Base-by-base conservation (phyloP, 257 asterid species). In the Orobanche coerulescens region DNA sequence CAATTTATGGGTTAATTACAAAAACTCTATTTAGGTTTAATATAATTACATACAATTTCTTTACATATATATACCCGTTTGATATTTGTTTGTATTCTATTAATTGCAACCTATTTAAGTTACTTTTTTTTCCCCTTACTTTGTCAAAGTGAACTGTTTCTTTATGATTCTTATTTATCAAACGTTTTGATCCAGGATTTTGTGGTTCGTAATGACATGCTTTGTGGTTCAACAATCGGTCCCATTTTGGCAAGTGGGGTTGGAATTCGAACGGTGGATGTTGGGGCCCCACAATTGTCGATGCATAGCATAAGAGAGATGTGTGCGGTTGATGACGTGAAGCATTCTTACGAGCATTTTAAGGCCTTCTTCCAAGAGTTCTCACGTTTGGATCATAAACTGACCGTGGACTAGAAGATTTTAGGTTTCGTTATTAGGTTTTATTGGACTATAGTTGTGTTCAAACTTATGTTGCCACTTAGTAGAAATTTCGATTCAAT, bases 291-390 rank as follows among this genome's bases (percentile, higher is more conserved):
- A 6, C 98, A 86, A 61, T 70, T 90, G 54, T 93, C 99, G 1
- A 89, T 93, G 99, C 99, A 93, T 61, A 89, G 99, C 80, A 86
- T 93, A 13, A 75, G 99, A 75, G 97, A 93, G 62, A 89, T 93
- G 97, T 89, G 97, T 36, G 96, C 86, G 0, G 92, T 86, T 28
- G 99, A 89, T 62, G 99, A 93, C 19, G 94, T 92, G 64, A 76
- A 81, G 80, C 82, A 86, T 64, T 70, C 95, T 9, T 86, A 84
- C 11, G 78, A 89, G 43, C 95, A 93, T 81, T 89, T 93, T 81
- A 86, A 80, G 78, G 86, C 83, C 22, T 89, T 81, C 79, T 89
- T 77, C 77, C 74, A 84, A 40, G 96, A 89, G 51, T 81, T 83
- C 76, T 81, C 95, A 0, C 72, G 50, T 36, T 79, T 89, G 50